phyloP scores from a whole-genome alignment of 371 early-diverging fungal genomes.

The Agmasoma carcini region DNA sequence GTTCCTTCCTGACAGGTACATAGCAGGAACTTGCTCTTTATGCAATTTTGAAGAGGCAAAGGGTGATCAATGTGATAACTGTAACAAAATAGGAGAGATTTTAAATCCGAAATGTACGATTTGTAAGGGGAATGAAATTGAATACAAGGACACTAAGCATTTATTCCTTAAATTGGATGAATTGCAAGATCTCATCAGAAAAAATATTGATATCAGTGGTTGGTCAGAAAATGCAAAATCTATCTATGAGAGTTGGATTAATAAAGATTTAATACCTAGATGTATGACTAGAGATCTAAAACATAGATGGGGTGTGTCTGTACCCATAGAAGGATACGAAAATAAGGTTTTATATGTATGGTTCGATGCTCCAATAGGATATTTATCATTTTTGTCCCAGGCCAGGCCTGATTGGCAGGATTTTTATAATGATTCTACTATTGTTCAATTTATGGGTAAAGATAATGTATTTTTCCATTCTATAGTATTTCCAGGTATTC shows the following conservation, averaged over 20 bases:
- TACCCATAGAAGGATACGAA: slow-evolving; percentile 71
- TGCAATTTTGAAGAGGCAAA: slow-evolving; percentile 66
- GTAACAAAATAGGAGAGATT: slow-evolving; percentile 78
- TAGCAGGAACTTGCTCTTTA: slow-evolving; percentile 81
- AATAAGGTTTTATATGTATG: slow-evolving; percentile 98
- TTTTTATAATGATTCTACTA: slow-evolving; percentile 84
- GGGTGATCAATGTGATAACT: slow-evolving; percentile 97
- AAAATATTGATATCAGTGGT: slow-evolving; percentile 57
- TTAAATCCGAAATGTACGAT: slow-evolving; percentile 76
- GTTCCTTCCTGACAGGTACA: slow-evolving; percentile 94
- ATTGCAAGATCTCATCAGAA: slow-evolving; percentile 62
- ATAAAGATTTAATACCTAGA: slow-evolving; percentile 77
- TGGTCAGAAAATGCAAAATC: slow-evolving; percentile 78
- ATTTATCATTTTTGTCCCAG: slow-evolving; percentile 48
- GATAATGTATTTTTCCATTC: slow-evolving; percentile 99
- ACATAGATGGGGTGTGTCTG: slow-evolving; percentile 81
- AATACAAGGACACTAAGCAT: slow-evolving; percentile 69
- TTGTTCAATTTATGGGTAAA: slow-evolving; percentile 99
- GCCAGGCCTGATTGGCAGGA: slow-evolving; percentile 6
- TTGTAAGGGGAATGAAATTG: slow-evolving; percentile 57
- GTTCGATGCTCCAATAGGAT: slow-evolving; percentile 96
- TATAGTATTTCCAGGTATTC: slow-evolving; percentile 81
- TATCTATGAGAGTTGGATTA: slow-evolving; percentile 85
- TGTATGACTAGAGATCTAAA: slow-evolving; percentile 97
- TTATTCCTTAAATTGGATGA: slow-evolving; percentile 72